Base-by-base conservation (phyloP, 768 basidiomycete genomes). In the Ephemerocybe angulata region DNA sequence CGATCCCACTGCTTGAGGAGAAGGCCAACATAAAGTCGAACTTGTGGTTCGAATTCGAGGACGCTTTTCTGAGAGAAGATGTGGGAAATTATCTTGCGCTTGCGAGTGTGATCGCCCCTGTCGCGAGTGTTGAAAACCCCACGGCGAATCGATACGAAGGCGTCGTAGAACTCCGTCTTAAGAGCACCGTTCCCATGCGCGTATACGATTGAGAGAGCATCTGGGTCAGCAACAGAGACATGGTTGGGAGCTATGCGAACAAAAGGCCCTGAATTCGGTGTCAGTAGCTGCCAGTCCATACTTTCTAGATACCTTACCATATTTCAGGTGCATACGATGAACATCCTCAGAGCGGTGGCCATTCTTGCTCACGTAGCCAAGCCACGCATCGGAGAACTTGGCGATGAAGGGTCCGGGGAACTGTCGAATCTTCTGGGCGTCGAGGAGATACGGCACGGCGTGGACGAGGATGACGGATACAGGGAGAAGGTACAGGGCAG, bases 61-160 rank as follows among this genome's bases (percentile, higher is more conserved):
- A 96, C 90, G 52, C 70, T 89, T 74, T 93, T 93, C 65, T 88
- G 87, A 1, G 86, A 86, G 70, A 90, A 90, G 62, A 91, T 86
- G 64, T 90, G 84, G 1, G 90, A 86, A 43, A 96, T 82, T 57
- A 97, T 90, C 73, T 96, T 96, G 73, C 92, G 85, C 72, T 94
- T 96, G 40, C 93, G 84, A 5, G 89, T 79, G 66, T 96, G 93
- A 54, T 92, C 88, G 5, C 70, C 65, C 29, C 90, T 83, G 63
- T 88, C 82, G 42, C 90, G 83, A 17, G 87, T 88, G 67, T 86
- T 90, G 80, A 91, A 90, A 27, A 91, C 72, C 1, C 87, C 87
- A 28, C 85, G 80, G 29, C 72, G 74, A 54, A 89, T 88, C 27
- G 86, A 85, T 24, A 91, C 87, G 61, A 93, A 92, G 13, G 83